Percentiles rank a stretch among this genome's conserved stretches.
These are phyloP conservation scores for Leishmania lainsoni DNA, from an alignment of 208 protist genomes.

Conservation along the genomic window DNA sequence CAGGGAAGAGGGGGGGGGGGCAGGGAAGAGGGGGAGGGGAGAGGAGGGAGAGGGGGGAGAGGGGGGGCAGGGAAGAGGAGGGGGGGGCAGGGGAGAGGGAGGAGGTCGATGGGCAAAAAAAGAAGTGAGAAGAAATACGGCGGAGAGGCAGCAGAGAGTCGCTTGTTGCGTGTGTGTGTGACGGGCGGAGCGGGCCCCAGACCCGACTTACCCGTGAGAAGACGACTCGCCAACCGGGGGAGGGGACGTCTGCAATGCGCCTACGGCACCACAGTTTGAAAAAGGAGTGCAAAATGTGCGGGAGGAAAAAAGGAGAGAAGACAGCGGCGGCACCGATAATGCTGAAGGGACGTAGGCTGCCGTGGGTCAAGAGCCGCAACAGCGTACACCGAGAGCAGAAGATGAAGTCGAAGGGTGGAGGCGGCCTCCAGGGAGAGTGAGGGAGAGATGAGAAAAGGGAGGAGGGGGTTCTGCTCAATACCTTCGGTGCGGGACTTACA, in stretches of 20 bases:
- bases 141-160: constrained; percentile 4
- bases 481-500: not conserved
- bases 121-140: not conserved
- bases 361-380: not conserved
- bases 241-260: not conserved
- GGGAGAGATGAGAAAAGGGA: not conserved
- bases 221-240: not conserved
- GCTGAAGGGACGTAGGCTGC: not conserved
- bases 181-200: not conserved
- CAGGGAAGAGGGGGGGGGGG: too few species aligned
- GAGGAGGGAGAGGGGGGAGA: too few species aligned
- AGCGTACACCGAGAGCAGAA: not conserved
- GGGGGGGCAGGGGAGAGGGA: too few species aligned
- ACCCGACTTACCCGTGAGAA: not conserved
- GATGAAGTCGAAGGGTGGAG: not conserved
- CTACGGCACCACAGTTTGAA: not conserved
- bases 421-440: not conserved
- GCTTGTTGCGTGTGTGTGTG: not conserved
- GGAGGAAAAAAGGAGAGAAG: not conserved
- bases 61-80: too few species aligned
- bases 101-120: not conserved
- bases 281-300: not conserved
- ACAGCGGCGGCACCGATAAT: not conserved
- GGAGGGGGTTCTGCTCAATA: not conserved
- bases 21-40: too few species aligned